Percentiles rank a stretch among this genome's conserved stretches.
Evolutionary conservation across 2,329 filamentous ascomycete genomes (phyloP).

Genomic region (Sclerotiophoma versabilis): DNA sequence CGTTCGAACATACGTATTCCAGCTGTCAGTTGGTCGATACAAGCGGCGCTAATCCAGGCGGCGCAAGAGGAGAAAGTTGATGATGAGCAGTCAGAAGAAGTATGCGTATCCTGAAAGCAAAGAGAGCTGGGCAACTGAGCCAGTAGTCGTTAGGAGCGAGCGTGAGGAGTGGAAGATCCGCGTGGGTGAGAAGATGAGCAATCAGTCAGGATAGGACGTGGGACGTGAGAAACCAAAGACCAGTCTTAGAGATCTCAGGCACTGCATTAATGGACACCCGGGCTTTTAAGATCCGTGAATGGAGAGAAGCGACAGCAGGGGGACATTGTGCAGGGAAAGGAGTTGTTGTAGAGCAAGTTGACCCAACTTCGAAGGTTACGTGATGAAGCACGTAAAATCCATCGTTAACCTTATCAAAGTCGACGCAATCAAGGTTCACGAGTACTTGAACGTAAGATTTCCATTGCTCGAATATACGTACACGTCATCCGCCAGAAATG

Average conservation of each 20-base stretch:
- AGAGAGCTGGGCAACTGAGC: neutral
- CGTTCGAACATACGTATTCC: slow-evolving; percentile 10
- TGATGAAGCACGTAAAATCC: no score
- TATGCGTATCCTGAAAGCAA: slow-evolving; percentile 3
- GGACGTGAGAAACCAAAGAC: no score
- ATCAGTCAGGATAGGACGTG: neutral
- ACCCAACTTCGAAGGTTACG: no score
- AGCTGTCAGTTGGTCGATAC: slow-evolving; percentile 9
- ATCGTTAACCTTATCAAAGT: neutral
- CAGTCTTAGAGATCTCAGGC: neutral
- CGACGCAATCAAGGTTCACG: neutral
- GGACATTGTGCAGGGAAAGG: no score
- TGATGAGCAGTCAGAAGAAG: slow-evolving; percentile 20
- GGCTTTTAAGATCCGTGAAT: neutral
- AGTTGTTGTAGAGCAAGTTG: neutral
- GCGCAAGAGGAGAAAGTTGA: slow-evolving; percentile 7
- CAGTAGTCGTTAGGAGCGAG: slow-evolving; percentile 5
- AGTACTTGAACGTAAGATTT: slow-evolving; percentile 2
- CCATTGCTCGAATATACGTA: slow-evolving; percentile 19
- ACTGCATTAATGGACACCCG: neutral
- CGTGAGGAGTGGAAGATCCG: slow-evolving; percentile 2
- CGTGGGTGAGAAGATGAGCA: neutral
- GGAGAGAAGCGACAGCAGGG: neutral
- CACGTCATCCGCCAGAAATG: neutral
- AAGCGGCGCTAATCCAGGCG: neutral